Evolutionary conservation across 1,284 basidiomycete species (phyloP).

Genomic region (Ustilago crameri): DNA sequence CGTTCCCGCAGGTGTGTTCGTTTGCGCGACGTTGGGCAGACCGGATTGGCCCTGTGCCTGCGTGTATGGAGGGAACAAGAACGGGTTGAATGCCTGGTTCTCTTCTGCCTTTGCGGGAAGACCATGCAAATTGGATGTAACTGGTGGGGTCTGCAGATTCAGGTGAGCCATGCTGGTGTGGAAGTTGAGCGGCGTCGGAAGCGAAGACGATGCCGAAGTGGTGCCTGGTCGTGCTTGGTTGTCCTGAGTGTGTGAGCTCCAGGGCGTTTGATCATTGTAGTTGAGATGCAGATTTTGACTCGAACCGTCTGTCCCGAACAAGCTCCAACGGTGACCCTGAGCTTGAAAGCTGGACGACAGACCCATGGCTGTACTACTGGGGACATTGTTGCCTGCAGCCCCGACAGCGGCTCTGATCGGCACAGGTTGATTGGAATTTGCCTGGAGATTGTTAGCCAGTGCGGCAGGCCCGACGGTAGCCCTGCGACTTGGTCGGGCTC

Average conservation of each 20-base stretch:
- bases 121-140: conserved; percentile 8
- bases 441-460: conserved; percentile 20
- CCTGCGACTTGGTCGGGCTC: conserved; percentile 39
- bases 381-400: conserved; percentile 5
- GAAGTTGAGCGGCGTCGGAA: conserved; percentile 42
- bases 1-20: background rate
- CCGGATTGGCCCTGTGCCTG: conserved; percentile 13
- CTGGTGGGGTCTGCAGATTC: conserved; percentile 46
- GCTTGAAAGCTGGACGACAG: conserved; percentile 38
- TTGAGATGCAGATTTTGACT: conserved; percentile 34
- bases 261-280: conserved; percentile 23
- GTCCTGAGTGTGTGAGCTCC: conserved; percentile 8
- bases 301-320: conserved; percentile 36
- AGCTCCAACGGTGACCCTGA: conserved; percentile 42
- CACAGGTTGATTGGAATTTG: conserved; percentile 3
- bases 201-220: conserved; percentile 31
- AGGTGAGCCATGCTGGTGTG: conserved; percentile 51
- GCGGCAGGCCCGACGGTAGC: conserved; percentile 54
- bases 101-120: conserved; percentile 12
- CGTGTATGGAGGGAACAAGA: conserved; percentile 47
- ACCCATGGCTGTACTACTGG: conserved; percentile 14
- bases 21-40: conserved; percentile 3
- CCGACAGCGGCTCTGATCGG: conserved; percentile 11
- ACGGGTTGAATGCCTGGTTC: conserved; percentile 43
- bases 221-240: conserved; percentile 15